These are phyloP conservation scores for Penicillium diatomitis DNA, from an alignment of 495 filamentous ascomycete species.

Conservation along the genomic window DNA sequence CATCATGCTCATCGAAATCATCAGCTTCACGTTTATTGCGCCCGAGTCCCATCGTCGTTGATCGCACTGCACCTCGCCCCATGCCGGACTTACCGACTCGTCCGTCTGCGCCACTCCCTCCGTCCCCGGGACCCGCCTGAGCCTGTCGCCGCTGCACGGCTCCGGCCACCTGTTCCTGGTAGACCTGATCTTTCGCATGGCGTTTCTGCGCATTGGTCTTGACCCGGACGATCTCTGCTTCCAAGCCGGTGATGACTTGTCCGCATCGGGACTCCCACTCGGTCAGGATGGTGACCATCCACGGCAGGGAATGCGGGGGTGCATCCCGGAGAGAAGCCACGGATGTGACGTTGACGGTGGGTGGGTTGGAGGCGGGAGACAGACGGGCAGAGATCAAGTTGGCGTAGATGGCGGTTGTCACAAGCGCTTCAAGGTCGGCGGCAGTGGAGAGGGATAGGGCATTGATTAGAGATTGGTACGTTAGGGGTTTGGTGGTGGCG, in stretches of 20 bases:
- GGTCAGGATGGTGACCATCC: conserved; percentile 55
- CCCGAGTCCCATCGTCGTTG: conserved; percentile 8
- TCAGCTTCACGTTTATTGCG: conserved; percentile 37
- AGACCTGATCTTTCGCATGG: conserved; percentile 37
- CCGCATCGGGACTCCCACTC: conserved; percentile 72
- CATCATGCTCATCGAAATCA: conserved; percentile 39
- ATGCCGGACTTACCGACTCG: conserved; percentile 21
- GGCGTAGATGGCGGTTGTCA: conserved; percentile 83
- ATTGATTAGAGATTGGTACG: conserved; percentile 57
- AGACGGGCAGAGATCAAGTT: conserved; percentile 74
- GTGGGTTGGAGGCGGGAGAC: conserved; percentile 54
- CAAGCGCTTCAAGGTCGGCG: conserved; percentile 77
- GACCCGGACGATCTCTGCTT: conserved; percentile 55
- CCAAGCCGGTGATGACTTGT: conserved; percentile 63
- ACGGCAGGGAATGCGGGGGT: conserved; percentile 53
- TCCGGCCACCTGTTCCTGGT: conserved; percentile 40
- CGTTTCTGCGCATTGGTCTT: conserved; percentile 45
- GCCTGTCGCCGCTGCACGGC: conserved; percentile 19
- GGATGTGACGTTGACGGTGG: conserved; percentile 64
- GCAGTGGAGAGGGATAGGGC: conserved; percentile 56
- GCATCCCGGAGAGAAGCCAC: conserved; percentile 82
- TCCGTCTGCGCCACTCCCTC: not conserved
- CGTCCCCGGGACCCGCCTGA: not conserved
- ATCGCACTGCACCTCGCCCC: conserved; percentile 20
- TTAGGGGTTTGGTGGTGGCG: conserved; percentile 54